Conservation (phyloP, 768 basidiomycete genomes). For the Leccinum variicolor region DNA sequence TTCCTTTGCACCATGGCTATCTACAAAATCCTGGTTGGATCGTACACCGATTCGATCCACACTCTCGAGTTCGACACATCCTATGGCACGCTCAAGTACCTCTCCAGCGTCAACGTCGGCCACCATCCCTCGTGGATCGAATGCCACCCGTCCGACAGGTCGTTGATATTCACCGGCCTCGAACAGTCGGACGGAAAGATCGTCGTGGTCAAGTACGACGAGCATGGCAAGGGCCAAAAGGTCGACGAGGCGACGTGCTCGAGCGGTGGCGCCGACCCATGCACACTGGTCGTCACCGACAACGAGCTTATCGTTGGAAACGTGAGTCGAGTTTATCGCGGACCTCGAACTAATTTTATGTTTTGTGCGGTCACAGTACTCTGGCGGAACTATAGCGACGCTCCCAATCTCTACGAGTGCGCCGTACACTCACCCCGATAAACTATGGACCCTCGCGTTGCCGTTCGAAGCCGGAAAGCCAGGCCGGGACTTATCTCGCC, state of each 20-base stretch:
- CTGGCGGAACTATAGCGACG: slow-evolving; percentile 54
- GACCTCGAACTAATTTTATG: no score
- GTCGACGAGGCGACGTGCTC: slow-evolving; percentile 37
- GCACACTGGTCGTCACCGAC: slow-evolving; percentile 56
- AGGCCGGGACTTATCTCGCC: slow-evolving; percentile 68
- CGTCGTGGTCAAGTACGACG: slow-evolving; percentile 54
- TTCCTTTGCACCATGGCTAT: slow-evolving; percentile 27
- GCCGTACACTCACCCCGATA: slow-evolving; percentile 1
- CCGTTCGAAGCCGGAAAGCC: slow-evolving; percentile 41
- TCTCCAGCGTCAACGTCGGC: no score
- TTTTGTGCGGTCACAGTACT: slow-evolving; percentile 47
- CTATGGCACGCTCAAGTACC: no score
- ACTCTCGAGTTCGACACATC: slow-evolving; percentile 59
- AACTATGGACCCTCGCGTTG: slow-evolving; percentile 35
- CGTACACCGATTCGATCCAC: slow-evolving; percentile 60
- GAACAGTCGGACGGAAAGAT: slow-evolving; percentile 68
- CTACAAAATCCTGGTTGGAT: slow-evolving; percentile 52
- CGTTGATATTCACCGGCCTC: slow-evolving; percentile 57
- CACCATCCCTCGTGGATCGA: no score
- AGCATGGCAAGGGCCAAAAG: slow-evolving; percentile 44
- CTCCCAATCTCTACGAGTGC: slow-evolving; percentile 48
- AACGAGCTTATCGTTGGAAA: slow-evolving; percentile 66
- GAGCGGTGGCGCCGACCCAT: slow-evolving; percentile 62
- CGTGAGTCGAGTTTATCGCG: slow-evolving; percentile 45
- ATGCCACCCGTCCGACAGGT: slow-evolving; percentile 29